Evolutionary conservation across 495 filamentous ascomycete species (phyloP).

Genomic region (Penicillium verhagenii): DNA sequence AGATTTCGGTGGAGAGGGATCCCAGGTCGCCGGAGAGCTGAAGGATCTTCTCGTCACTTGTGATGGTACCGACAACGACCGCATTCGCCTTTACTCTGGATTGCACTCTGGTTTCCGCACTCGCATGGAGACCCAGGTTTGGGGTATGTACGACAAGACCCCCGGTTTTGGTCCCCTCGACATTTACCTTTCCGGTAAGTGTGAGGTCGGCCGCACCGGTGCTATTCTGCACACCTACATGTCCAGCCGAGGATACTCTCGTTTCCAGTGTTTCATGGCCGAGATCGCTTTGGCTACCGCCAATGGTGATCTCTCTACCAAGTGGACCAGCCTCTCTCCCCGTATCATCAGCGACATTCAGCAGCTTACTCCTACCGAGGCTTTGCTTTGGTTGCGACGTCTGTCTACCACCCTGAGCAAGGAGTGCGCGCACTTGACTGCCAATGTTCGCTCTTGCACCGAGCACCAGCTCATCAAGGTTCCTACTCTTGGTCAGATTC

Average conservation of each 20-base stretch:
- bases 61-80: neutral
- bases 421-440: constrained; percentile 2
- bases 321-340: neutral
- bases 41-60: constrained; percentile 2
- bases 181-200: constrained; percentile 5
- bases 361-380: constrained; percentile 1
- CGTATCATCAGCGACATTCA: neutral
- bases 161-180: constrained; percentile 1
- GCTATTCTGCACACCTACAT: constrained; percentile 4
- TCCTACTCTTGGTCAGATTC: constrained; percentile 1
- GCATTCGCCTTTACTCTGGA: constrained; percentile 3
- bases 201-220: neutral
- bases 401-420: neutral
- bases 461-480: constrained; percentile 3
- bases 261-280: constrained; percentile 2
- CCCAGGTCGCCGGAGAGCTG: neutral
- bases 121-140: constrained; percentile 6
- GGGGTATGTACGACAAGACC: constrained; percentile 3
- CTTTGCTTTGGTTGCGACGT: constrained; percentile 2
- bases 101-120: constrained; percentile 7
- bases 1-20: neutral
- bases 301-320: neutral
- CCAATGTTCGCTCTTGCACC: neutral
- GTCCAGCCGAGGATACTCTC: constrained; percentile 2
- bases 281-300: constrained; percentile 1